Percentiles rank a stretch among this genome's conserved stretches.
phyloP scores from a whole-genome alignment of 2,329 filamentous ascomycete species.

The Cercospora sesami region DNA sequence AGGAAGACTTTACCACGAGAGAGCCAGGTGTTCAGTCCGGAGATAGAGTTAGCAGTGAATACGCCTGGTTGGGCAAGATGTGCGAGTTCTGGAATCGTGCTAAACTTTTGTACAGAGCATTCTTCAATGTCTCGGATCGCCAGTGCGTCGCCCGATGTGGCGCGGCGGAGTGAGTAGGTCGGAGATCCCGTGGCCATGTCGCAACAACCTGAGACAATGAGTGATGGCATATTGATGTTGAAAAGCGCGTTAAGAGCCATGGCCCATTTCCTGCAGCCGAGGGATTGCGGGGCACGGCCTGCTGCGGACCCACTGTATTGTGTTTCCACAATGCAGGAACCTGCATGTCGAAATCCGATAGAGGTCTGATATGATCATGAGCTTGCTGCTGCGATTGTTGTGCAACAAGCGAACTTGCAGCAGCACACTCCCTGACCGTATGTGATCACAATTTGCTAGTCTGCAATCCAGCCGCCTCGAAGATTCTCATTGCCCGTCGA shows the following conservation, averaged over 20 bases:
- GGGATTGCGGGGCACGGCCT: not conserved
- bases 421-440: not conserved
- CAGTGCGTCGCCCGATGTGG: constrained; percentile 1
- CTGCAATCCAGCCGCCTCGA: not conserved
- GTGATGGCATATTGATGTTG: not conserved
- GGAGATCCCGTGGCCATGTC: not conserved
- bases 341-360: not conserved
- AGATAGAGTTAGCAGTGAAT: not conserved
- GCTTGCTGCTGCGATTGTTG: not conserved
- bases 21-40: constrained; percentile 12
- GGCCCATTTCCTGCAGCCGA: not conserved
- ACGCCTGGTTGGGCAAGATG: not conserved
- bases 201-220: not conserved
- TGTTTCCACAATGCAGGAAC: not conserved
- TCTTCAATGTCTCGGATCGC: constrained; percentile 1
- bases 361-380: not conserved
- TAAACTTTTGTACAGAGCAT: constrained; percentile 6
- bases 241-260: not conserved
- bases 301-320: not conserved
- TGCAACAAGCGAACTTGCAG: not conserved
- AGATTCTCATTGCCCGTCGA: constrained; percentile 8
- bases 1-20: constrained; percentile 17
- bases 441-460: not conserved
- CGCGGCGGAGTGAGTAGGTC: constrained; percentile 4
- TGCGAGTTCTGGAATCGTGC: constrained; percentile 15